Base-by-base conservation (phyloP, 108 stramenopile genomes). In the Schizochytrium sp. region DNA sequence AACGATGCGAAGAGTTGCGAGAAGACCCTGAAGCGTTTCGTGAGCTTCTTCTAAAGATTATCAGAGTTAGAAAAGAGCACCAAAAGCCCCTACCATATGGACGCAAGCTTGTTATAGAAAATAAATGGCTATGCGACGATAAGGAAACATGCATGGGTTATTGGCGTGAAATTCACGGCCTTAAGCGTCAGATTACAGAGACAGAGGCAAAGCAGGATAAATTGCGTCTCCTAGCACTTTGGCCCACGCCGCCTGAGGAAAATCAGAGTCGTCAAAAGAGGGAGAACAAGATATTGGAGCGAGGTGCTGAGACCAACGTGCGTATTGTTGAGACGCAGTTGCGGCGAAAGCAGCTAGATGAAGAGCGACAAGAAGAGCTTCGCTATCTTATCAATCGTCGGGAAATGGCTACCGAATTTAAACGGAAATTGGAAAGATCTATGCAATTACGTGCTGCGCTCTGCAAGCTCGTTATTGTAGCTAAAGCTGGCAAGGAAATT, bases 101-200 rank as follows among this genome's bases (percentile, higher is more conserved):
- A 10, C 8, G 76, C 8, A 83, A 40, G 38, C 47, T 47, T 10
- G 76, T 83, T 10, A 53, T 83, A 47, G 76, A 83, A 40, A 83
- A 83, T 53, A 83, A 83, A 40, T 83, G 76, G 76, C 76, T 83
- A 47, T 83, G 76, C 76, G 76, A 83, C 76, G 76, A 83, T 55
- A 17, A 40, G 28, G 76, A 83, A 8, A 28, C 76, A 1, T 83
- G 76, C 47, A 42, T 55, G 12, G 76, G n/a, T 5, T 40, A 83
- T 28, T 83, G 76, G 76, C 47, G 76, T 40, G 76, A 83, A 10
- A 46, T 83, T 42, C 28, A 17, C 5, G 47, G 28, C 10, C 53
- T 83, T 13, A 46, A 50, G 15, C 38, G n/a, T 10, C 76, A 40
- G 28, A 42, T 83, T 38, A 38, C 0, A 0, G 40, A 7, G 4